These are phyloP conservation scores for Isoetes engelmannii DNA, from an alignment of 83 land plant genomes.

Conservation along the genomic window DNA sequence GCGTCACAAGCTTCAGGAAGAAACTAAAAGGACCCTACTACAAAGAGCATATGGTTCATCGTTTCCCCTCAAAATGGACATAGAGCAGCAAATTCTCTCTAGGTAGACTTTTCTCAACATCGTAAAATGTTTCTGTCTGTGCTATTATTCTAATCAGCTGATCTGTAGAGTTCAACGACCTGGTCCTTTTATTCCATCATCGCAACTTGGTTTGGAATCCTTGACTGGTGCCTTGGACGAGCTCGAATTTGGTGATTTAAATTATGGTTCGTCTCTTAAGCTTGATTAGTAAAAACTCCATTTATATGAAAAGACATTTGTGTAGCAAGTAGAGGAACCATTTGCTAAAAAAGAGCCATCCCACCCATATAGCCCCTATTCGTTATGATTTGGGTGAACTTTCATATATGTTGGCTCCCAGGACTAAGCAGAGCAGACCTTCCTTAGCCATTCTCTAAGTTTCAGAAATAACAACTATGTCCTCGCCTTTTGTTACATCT, in stretches of 20 bases:
- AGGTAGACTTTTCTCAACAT: constrained; percentile 29
- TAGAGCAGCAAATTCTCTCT: constrained; percentile 77
- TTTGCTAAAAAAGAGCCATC: too few species aligned
- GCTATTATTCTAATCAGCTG: not conserved
- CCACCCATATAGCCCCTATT: too few species aligned
- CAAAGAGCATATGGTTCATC: constrained; percentile 78
- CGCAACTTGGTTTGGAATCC: constrained; percentile 88
- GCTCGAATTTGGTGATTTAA: constrained; percentile 63
- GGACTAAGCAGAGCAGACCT: too few species aligned
- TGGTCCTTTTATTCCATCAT: constrained; percentile 73
- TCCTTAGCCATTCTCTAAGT: too few species aligned
- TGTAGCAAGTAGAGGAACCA: too few species aligned
- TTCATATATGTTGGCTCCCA: too few species aligned
- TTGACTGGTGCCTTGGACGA: constrained; percentile 79
- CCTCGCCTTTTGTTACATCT: too few species aligned
- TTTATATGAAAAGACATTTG: too few species aligned
- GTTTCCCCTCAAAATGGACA: constrained; percentile 69
- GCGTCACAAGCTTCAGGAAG: constrained; percentile 38
- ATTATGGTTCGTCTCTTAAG: constrained; percentile 40
- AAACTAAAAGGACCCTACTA: constrained; percentile 48
- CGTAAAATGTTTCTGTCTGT: not conserved
- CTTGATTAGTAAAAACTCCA: too few species aligned
- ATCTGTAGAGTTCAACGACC: constrained; percentile 80
- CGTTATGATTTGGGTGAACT: too few species aligned
- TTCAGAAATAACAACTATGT: too few species aligned